Base-by-base conservation (phyloP, 139 green algal genomes). In the Chlamydomonas asymmetrica region DNA sequence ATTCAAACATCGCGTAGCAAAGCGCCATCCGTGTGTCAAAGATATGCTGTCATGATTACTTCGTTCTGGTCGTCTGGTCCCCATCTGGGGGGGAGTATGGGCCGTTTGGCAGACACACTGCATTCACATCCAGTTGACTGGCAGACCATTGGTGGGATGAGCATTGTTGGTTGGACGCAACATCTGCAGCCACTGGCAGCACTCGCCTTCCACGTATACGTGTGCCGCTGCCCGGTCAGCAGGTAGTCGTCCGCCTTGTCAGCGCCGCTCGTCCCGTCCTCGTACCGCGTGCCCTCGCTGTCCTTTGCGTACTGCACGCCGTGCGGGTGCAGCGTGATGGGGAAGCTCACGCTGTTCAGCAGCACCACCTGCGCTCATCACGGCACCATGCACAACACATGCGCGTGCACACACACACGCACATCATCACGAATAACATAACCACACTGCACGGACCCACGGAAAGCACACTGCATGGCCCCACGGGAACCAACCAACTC, bases 281-380 rank as follows among this genome's bases (percentile, higher is more conserved):
- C 71, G 84, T 95, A 95, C 37, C 77, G 78, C 3, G 82, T 49
- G 48, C 90, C 90, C 75, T 95, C 90, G 25, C 66, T 80, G 18
- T 23, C 45, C 84, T 95, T 95, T 56, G 71, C 69, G 83, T 95
- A 95, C 9, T 82, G 56, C 75, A 94, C 85, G 31, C 91, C 89
- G 43, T 94, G 90, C 3, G 89, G 81, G 73, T 95, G 90, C 34
- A 95, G 73, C 48, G 63, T 85, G 18, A 82, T 71, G 23, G 43
- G 64, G 56, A 70, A 61, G 29, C 39, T 41, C 73, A 50, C 65
- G 23, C 48, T 32, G 48, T 70, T 70, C 10, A 50, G 56, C 32
- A 84, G 66, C 40, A 66, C 40, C 4, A 76, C n/a, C 73, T 79
- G 63, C 0, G 34, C 23, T 10, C 56, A 22, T 43, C 29, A 66